Evolutionary conservation across 768 basidiomycete genomes (phyloP).

Genomic region (Leccinum subgranulosum): DNA sequence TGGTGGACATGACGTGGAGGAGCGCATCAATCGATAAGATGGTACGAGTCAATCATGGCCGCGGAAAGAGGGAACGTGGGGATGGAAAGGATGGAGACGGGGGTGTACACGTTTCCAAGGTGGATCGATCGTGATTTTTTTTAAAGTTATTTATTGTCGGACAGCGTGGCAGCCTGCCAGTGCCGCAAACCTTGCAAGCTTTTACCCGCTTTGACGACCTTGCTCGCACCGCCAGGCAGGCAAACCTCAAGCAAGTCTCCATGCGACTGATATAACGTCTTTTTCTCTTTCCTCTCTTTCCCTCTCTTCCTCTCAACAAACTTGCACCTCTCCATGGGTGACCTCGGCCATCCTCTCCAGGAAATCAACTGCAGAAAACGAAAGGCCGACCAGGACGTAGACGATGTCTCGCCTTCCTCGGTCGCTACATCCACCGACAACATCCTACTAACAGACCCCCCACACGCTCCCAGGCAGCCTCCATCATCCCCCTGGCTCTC

Average conservation of each 20-base stretch:
- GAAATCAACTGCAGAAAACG: conserved; percentile 59
- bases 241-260: background rate
- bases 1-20: background rate
- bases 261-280: background rate
- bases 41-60: conserved; percentile 10
- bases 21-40: conserved; percentile 23
- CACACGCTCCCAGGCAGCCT: conserved; percentile 42
- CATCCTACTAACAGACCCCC: conserved; percentile 35
- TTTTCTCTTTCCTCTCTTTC: conserved; percentile 2
- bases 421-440: conserved; percentile 24
- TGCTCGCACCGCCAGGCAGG: conserved; percentile 22
- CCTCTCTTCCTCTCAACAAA: conserved; percentile 8
- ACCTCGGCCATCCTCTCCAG: conserved; percentile 53
- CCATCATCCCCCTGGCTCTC: conserved; percentile 30
- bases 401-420: conserved; percentile 36
- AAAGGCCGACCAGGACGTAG: conserved; percentile 54
- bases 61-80: conserved; percentile 16
- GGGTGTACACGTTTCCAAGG: conserved; percentile 14
- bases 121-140: conserved; percentile 16
- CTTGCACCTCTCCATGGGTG: conserved; percentile 47
- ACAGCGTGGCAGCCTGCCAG: conserved; percentile 34
- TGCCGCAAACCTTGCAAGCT: conserved; percentile 8
- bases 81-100: background rate
- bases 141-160: conserved; percentile 10
- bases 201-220: conserved; percentile 24